Conservation (phyloP, 1,284 basidiomycete species). For the Golubevia sp. region DNA sequence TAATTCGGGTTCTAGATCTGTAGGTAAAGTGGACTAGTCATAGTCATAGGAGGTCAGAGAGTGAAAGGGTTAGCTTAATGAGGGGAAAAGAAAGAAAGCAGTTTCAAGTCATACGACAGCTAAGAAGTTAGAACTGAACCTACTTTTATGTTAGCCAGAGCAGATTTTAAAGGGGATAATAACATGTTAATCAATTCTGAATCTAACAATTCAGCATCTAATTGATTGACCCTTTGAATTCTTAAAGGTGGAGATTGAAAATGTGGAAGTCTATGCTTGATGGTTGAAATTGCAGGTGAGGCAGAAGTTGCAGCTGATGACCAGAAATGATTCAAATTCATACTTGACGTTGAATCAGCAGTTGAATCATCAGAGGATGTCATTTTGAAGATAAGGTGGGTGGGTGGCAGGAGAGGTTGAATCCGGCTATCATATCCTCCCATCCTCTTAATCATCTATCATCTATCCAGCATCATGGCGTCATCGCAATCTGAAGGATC, state of each 20-base stretch:
- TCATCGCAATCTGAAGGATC: no score
- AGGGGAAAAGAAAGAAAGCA: no score
- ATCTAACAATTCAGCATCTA: slow-evolving; percentile 91
- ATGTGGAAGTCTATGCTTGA: slow-evolving; percentile 37
- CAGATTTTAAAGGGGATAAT: slow-evolving; percentile 78
- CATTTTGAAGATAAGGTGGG: no score
- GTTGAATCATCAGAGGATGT: no score
- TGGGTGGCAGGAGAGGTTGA: no score
- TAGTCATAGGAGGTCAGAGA: slow-evolving; percentile 7
- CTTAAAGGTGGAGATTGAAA: slow-evolving; percentile 51
- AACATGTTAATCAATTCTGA: slow-evolving; percentile 83
- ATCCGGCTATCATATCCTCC: no score
- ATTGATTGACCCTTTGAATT: slow-evolving; percentile 75
- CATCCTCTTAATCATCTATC: no score
- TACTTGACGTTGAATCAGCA: no score
- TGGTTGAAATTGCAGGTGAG: slow-evolving; percentile 20
- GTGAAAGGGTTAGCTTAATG: slow-evolving; percentile 4
- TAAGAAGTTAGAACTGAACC: slow-evolving; percentile 41
- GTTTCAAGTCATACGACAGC: no score
- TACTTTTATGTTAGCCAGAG: slow-evolving; percentile 75
- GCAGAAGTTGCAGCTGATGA: slow-evolving; percentile 32
- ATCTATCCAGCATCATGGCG: no score
- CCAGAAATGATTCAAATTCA: slow-evolving; percentile 28
- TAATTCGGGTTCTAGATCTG: slow-evolving; percentile 80
- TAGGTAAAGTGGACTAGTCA: slow-evolving; percentile 69